Evolutionary conservation across 2,329 filamentous ascomycete genomes (phyloP).

Genomic region (Blastomyces parvus): DNA sequence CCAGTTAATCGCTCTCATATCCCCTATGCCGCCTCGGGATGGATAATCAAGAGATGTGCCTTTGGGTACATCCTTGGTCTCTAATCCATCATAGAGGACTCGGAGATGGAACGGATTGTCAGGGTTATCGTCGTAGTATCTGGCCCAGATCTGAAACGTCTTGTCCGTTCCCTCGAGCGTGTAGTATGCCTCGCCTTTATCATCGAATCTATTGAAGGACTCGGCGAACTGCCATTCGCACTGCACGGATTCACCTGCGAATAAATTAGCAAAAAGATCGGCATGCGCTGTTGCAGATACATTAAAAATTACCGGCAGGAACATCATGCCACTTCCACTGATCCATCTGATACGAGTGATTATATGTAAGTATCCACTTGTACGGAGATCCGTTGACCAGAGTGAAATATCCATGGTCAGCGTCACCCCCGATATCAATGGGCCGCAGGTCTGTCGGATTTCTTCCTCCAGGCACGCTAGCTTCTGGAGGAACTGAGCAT

Average conservation of each 20-base stretch:
- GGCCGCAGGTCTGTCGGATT: background rate
- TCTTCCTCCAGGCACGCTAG: background rate
- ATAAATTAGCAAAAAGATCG: constrained; percentile 16
- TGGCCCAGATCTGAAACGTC: constrained; percentile 10
- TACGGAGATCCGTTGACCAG: constrained; percentile 35
- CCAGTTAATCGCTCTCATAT: constrained; percentile 23
- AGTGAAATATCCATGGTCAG: constrained; percentile 24
- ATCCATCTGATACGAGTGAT: constrained; percentile 32
- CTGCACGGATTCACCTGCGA: constrained; percentile 8
- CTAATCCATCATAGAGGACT: constrained; percentile 19
- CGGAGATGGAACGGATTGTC: background rate
- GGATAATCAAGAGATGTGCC: constrained; percentile 3
- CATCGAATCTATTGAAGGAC: constrained; percentile 3
- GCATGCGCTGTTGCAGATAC: constrained; percentile 17
- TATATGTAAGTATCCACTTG: constrained; percentile 25
- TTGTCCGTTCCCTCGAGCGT: constrained; percentile 6
- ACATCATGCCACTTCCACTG: constrained; percentile 30
- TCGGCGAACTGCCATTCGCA: constrained; percentile 15
- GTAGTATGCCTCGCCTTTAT: constrained; percentile 9
- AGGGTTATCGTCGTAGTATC: constrained; percentile 1
- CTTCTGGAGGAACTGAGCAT: background rate
- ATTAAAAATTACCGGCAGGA: constrained; percentile 20
- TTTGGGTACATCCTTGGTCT: constrained; percentile 4
- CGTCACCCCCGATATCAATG: background rate
- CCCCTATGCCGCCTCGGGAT: constrained; percentile 4